A percentile compares a stretch with the other conserved stretches of the same genome.
Conservation (phyloP, 2,329 filamentous ascomycete species). For the Blastomyces emzantsi region DNA sequence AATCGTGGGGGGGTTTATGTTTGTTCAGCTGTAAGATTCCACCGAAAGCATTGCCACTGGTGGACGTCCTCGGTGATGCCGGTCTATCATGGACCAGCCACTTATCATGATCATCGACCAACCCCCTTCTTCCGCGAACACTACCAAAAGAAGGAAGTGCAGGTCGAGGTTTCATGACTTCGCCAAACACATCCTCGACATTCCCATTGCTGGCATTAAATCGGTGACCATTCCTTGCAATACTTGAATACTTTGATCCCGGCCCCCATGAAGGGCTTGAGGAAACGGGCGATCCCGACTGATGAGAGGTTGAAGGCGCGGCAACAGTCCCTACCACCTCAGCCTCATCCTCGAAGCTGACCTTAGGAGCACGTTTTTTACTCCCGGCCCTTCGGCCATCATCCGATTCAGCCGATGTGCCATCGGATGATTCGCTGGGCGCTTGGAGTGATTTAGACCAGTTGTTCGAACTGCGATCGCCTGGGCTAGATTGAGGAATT, state of each 20-base stretch:
- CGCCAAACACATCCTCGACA: slow-evolving; percentile 43
- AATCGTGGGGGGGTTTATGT: background rate
- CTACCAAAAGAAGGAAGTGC: slow-evolving; percentile 56
- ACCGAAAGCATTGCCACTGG: slow-evolving; percentile 28
- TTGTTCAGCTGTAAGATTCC: slow-evolving; percentile 23
- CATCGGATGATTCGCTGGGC: slow-evolving; percentile 49
- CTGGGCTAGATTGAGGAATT: slow-evolving; percentile 36
- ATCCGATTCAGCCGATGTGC: slow-evolving; percentile 41
- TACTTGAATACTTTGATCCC: slow-evolving; percentile 20
- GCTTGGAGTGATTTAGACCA: slow-evolving; percentile 25
- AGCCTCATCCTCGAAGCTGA: slow-evolving; percentile 60
- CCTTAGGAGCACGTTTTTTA: slow-evolving; percentile 48
- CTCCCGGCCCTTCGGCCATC: slow-evolving; percentile 33
- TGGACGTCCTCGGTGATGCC: slow-evolving; percentile 27
- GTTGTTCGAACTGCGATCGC: slow-evolving; percentile 23
- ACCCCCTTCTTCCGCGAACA: slow-evolving; percentile 40
- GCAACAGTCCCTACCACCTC: slow-evolving; percentile 40
- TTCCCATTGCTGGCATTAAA: slow-evolving; percentile 4
- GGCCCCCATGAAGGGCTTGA: slow-evolving; percentile 28
- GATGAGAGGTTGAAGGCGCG: slow-evolving; percentile 35
- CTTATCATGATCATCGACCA: slow-evolving; percentile 10
- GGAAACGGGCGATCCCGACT: slow-evolving; percentile 31
- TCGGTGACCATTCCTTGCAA: background rate
- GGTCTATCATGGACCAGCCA: slow-evolving; percentile 24
- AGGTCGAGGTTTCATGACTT: slow-evolving; percentile 50